phyloP scores from a whole-genome alignment of 2,329 filamentous ascomycete species.

The Didymella keratinophila region DNA sequence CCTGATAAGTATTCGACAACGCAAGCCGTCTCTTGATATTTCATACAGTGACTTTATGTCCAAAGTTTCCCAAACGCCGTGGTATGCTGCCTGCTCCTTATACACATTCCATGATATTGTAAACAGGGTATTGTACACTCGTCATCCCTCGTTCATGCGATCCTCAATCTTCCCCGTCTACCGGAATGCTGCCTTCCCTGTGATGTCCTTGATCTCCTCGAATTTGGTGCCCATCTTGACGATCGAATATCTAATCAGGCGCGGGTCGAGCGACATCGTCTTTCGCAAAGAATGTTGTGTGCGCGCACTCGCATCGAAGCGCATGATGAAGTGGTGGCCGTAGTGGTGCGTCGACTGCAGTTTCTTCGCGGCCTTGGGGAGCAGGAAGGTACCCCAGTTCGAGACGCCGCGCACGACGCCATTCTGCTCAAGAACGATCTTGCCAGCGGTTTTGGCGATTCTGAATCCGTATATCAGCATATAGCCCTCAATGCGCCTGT shows the following conservation, averaged over 20 bases:
- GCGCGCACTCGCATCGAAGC: conserved; percentile 80
- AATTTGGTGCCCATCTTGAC: conserved; percentile 81
- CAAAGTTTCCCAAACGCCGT: conserved; percentile 15
- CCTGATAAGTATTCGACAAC: too few species aligned
- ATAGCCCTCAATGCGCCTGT: conserved; percentile 24
- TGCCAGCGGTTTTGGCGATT: conserved; percentile 86
- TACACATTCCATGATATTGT: conserved; percentile 3
- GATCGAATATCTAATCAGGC: conserved; percentile 85
- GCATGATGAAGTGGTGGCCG: conserved; percentile 98
- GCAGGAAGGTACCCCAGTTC: conserved; percentile 93
- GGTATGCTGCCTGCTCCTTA: conserved; percentile 14
- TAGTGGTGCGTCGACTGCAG: conserved; percentile 83
- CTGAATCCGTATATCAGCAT: conserved; percentile 56
- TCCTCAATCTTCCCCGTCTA: conserved; percentile 8
- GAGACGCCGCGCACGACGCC: conserved; percentile 91
- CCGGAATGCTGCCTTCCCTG: conserved; percentile 61
- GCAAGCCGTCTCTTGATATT: not conserved
- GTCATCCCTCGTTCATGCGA: not conserved
- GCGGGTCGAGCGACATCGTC: conserved; percentile 83
- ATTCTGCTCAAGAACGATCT: conserved; percentile 79
- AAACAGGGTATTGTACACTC: conserved; percentile 20
- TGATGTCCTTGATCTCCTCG: conserved; percentile 66
- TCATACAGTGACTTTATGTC: conserved; percentile 1
- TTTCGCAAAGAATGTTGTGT: conserved; percentile 78
- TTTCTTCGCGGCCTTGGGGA: conserved; percentile 79